A percentile compares a stretch with the other conserved stretches of the same genome.
Conservation (phyloP, 257 asterid genomes). For the Penstemon barbatus region DNA sequence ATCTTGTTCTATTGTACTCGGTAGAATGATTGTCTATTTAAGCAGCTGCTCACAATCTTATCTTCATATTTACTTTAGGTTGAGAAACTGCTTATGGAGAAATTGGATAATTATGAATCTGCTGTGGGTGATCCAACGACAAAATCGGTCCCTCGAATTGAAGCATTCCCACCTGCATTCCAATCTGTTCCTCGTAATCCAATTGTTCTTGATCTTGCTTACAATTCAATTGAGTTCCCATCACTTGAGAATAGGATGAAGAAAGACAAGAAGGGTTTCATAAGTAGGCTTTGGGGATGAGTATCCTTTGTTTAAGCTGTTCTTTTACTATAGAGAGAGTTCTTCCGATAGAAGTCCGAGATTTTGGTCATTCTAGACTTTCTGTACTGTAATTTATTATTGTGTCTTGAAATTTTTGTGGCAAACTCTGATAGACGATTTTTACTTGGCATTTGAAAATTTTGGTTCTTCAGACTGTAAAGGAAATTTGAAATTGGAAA, state of each 20-base stretch:
- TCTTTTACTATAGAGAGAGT: conserved; percentile 1
- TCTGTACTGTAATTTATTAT: background rate
- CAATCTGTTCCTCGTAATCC: conserved; percentile 59
- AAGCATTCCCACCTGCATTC: conserved; percentile 59
- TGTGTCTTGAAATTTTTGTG: background rate
- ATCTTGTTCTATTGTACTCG: no score
- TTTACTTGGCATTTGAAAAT: background rate
- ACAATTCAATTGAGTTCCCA: conserved; percentile 72
- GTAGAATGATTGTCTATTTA: background rate
- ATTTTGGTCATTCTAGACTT: conserved; percentile 10
- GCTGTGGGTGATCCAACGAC: conserved; percentile 76
- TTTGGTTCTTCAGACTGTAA: conserved; percentile 21
- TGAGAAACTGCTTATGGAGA: conserved; percentile 72
- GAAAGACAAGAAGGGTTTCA: conserved; percentile 84
- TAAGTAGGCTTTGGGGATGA: conserved; percentile 87
- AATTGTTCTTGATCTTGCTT: conserved; percentile 65
- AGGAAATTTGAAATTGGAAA: background rate
- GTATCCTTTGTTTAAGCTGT: background rate
- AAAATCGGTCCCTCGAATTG: conserved; percentile 46
- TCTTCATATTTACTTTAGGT: conserved; percentile 40
- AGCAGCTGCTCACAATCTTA: conserved; percentile 6
- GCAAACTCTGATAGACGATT: background rate
- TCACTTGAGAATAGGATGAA: conserved; percentile 81
- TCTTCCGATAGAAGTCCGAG: background rate
- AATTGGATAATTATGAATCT: conserved; percentile 70